phyloP scores from a whole-genome alignment of 192 early-diverging fungal genomes.

The Chytriomyces confervae region DNA sequence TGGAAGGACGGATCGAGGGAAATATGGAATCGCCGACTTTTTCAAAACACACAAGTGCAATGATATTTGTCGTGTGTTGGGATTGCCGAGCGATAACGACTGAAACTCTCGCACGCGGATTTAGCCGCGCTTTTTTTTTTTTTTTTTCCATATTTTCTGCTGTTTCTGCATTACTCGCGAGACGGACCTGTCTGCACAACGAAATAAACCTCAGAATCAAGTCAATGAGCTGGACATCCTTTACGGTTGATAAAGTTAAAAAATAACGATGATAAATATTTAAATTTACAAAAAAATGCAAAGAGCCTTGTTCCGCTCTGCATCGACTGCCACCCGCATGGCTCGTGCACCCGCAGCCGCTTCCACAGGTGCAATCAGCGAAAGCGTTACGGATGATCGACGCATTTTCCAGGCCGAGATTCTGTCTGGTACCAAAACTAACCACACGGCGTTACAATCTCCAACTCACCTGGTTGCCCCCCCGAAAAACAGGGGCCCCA shows the following conservation, averaged over 20 bases:
- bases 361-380: not conserved
- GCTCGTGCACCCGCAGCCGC: slow-evolving; percentile 1
- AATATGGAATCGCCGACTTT: slow-evolving; percentile 11
- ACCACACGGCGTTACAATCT: not conserved
- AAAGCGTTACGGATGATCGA: not conserved
- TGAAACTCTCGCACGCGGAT: too few species aligned
- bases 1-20: slow-evolving; percentile 9
- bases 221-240: too few species aligned
- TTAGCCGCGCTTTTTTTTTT: too few species aligned
- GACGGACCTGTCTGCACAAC: too few species aligned
- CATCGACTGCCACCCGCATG: not conserved
- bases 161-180: too few species aligned
- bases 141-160: too few species aligned
- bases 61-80: not conserved
- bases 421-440: slow-evolving; percentile 7
- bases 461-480: not conserved
- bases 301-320: not conserved
- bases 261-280: too few species aligned
- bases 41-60: slow-evolving; percentile 17
- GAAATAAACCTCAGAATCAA: too few species aligned
- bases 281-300: not conserved
- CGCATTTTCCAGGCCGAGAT: slow-evolving; percentile 35
- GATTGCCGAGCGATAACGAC: not conserved
- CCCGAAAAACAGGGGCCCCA: slow-evolving; percentile 7
- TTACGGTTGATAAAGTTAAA: too few species aligned